phyloP scores from a whole-genome alignment of 2,329 filamentous ascomycete genomes.

The Coniochaeta hoffmannii region DNA sequence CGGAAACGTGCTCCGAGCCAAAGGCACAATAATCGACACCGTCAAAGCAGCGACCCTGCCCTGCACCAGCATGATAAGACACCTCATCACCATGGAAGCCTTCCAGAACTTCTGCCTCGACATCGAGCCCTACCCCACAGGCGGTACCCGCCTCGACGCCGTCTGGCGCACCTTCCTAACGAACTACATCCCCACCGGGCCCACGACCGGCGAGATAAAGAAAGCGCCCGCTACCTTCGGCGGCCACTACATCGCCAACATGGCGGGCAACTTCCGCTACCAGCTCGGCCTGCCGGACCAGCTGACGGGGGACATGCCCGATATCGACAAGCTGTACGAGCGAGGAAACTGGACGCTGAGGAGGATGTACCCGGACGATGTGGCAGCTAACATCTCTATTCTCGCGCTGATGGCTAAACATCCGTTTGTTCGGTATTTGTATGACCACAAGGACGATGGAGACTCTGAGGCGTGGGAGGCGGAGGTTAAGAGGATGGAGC shows the following conservation, averaged over 20 bases:
- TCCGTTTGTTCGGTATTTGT: neutral
- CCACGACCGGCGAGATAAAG: neutral
- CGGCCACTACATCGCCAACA: neutral
- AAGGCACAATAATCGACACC: neutral
- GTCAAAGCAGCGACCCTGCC: neutral
- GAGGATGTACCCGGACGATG: neutral
- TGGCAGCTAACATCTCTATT: neutral
- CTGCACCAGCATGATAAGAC: neutral
- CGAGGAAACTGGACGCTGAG: neutral
- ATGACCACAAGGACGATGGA: neutral
- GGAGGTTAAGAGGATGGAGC: neutral
- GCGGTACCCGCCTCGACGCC: neutral
- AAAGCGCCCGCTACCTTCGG: neutral
- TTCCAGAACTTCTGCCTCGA: neutral
- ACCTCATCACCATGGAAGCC: neutral
- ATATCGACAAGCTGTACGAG: neutral
- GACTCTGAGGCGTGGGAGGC: neutral
- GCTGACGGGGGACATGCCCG: neutral
- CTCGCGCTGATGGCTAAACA: neutral
- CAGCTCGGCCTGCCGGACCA: neutral
- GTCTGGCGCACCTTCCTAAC: neutral
- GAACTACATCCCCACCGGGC: neutral
- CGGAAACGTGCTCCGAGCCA: neutral
- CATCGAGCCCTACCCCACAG: neutral
- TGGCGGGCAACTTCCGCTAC: neutral